Conservation (phyloP, 345 rosid species). For the Dovyalis caffra region DNA sequence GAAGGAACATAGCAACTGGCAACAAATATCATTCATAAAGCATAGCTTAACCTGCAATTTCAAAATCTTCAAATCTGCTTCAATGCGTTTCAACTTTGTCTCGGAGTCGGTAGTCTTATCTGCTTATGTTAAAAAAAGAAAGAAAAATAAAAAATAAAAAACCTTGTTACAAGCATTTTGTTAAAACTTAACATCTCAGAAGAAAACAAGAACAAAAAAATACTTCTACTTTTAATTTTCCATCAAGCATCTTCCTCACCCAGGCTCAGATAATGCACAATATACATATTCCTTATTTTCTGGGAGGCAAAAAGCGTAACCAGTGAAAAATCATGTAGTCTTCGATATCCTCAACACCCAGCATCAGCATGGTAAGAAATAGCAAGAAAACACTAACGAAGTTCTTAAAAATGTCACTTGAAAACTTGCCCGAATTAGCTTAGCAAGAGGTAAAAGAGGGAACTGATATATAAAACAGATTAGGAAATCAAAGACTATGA, state of each 20-base stretch:
- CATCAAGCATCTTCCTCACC: not conserved
- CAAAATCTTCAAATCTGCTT: conserved; percentile 83
- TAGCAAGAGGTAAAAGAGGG: not conserved
- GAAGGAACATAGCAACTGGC: not conserved
- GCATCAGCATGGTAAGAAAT: not conserved
- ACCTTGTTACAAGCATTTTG: not conserved
- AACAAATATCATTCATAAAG: not conserved
- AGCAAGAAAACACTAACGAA: not conserved
- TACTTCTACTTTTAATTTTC: not conserved
- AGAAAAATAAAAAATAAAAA: not conserved
- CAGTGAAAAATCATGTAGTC: not conserved
- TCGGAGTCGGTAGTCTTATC: conserved; percentile 50
- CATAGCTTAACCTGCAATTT: conserved; percentile 68
- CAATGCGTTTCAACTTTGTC: conserved; percentile 60
- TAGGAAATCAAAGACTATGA: not conserved
- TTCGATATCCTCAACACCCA: not conserved
- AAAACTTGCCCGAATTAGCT: not conserved
- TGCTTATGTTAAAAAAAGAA: too few relatives aligned
- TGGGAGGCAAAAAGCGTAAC: not conserved
- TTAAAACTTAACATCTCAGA: not conserved
- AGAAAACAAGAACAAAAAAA: not conserved
- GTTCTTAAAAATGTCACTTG: not conserved
- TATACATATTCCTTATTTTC: not conserved
- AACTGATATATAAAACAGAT: not conserved
- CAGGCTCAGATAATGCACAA: too few relatives aligned